These are phyloP conservation scores for Podila horticola DNA, from an alignment of 192 early-diverging fungal genomes.

Conservation along the genomic window DNA sequence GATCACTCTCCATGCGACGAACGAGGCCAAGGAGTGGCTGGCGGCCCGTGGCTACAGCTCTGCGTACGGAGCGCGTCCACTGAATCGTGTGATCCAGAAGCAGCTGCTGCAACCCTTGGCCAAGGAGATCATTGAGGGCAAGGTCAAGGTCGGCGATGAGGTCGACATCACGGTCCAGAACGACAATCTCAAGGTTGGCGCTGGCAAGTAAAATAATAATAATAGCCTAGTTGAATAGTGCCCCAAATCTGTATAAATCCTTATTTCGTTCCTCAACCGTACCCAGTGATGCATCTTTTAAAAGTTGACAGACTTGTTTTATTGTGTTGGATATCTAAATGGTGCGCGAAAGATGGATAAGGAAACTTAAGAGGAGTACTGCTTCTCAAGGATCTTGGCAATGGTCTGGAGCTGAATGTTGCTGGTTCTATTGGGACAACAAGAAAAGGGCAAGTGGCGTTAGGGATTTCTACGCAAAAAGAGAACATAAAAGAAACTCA, in stretches of 20 bases:
- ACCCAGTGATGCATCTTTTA: too few species aligned
- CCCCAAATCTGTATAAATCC: too few species aligned
- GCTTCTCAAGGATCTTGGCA: constrained; percentile 62
- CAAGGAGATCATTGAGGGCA: constrained; percentile 59
- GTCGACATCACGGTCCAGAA: constrained; percentile 48
- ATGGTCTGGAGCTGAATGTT: constrained; percentile 99
- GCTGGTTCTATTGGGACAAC: constrained; percentile 64
- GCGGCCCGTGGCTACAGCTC: constrained; percentile 89
- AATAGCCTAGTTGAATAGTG: background rate
- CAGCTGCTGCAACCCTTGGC: constrained; percentile 65
- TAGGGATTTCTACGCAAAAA: background rate
- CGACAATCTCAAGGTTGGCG: constrained; percentile 38
- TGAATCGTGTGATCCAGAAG: constrained; percentile 89
- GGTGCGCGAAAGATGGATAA: too few species aligned
- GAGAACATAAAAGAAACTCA: background rate
- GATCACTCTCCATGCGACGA: constrained; percentile 76
- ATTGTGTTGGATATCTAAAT: background rate
- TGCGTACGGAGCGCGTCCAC: constrained; percentile 93
- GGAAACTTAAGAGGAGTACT: constrained; percentile 41
- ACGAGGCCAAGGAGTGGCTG: constrained; percentile 79
- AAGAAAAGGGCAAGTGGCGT: constrained; percentile 3
- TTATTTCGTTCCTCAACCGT: background rate
- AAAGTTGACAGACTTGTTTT: background rate
- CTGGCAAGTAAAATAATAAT: background rate
- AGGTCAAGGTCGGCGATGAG: constrained; percentile 59